Evolutionary conservation across 73 alveolate species (phyloP).

Genomic region (Blepharisma japonicum): DNA sequence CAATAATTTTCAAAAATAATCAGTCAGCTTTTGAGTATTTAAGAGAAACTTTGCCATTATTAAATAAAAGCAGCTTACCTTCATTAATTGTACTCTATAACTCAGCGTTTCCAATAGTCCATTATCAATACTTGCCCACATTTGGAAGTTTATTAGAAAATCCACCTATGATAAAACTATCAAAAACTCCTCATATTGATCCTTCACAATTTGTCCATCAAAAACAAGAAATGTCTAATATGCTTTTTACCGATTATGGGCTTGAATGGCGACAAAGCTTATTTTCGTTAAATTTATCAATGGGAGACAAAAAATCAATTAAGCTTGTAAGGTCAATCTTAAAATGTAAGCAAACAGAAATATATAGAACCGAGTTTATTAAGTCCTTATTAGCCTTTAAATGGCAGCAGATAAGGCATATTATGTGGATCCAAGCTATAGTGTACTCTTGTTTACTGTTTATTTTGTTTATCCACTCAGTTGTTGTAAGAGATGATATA

Average conservation of each 20-base stretch:
- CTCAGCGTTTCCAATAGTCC: neutral
- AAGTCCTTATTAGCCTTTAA: neutral
- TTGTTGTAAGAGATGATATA: neutral
- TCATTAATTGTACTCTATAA: neutral
- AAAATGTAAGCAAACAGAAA: neutral
- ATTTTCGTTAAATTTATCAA: neutral
- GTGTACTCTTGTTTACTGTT: neutral
- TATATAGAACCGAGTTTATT: constrained; percentile 16
- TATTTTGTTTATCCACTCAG: neutral
- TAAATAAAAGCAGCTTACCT: constrained; percentile 15
- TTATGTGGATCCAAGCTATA: neutral
- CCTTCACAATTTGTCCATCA: constrained; percentile 6
- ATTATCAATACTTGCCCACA: neutral
- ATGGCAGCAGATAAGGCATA: neutral
- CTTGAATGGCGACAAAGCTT: constrained; percentile 11
- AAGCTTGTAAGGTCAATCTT: neutral
- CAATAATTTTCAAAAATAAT: neutral
- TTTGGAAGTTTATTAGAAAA: constrained; percentile 3
- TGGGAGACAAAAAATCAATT: constrained; percentile 9
- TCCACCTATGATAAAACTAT: neutral
- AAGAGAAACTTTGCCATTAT: neutral
- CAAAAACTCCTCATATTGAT: neutral
- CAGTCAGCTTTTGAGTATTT: neutral
- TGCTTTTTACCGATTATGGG: neutral
- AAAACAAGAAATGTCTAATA: neutral